These are phyloP conservation scores for Fraxinus ornus DNA, from an alignment of 305 asterid genomes.

Conservation along the genomic window DNA sequence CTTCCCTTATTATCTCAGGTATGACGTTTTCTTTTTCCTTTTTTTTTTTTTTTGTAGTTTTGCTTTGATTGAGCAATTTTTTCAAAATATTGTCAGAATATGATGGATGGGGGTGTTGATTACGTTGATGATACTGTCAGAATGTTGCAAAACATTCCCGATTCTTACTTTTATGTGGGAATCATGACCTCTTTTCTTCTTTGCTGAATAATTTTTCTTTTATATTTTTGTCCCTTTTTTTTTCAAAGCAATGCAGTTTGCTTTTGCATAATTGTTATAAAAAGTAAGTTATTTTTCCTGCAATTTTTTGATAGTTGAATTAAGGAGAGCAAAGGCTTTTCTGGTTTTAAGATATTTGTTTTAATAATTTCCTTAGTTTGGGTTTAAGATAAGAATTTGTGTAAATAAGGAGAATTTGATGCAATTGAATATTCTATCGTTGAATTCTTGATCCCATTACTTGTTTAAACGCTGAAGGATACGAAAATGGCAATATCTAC, in stretches of 20 bases:
- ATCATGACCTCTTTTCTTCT: not conserved
- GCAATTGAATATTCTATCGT: not conserved
- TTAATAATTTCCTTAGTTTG: not conserved
- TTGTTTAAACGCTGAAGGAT: not conserved
- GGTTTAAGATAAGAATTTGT: not conserved
- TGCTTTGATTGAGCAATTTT: not conserved
- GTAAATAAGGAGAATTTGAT: not conserved
- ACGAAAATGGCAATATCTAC: not conserved
- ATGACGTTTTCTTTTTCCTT: not conserved
- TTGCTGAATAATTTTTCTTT: not conserved
- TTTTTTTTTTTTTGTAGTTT: not conserved
- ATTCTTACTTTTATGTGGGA: not conserved
- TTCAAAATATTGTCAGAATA: not conserved
- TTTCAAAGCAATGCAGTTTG: not conserved
- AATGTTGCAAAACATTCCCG: not conserved
- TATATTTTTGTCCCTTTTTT: not conserved
- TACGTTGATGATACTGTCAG: not conserved
- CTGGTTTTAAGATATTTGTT: not conserved
- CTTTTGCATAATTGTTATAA: not conserved
- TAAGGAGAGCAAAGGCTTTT: not conserved
- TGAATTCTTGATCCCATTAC: not conserved
- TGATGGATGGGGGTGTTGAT: not conserved
- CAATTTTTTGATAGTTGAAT: not conserved
- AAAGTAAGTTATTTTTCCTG: not conserved
- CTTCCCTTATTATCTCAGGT: constrained; percentile 55